These are phyloP conservation scores for Stenocarpella maydis DNA, from an alignment of 2,329 filamentous ascomycete genomes.

Conservation along the genomic window DNA sequence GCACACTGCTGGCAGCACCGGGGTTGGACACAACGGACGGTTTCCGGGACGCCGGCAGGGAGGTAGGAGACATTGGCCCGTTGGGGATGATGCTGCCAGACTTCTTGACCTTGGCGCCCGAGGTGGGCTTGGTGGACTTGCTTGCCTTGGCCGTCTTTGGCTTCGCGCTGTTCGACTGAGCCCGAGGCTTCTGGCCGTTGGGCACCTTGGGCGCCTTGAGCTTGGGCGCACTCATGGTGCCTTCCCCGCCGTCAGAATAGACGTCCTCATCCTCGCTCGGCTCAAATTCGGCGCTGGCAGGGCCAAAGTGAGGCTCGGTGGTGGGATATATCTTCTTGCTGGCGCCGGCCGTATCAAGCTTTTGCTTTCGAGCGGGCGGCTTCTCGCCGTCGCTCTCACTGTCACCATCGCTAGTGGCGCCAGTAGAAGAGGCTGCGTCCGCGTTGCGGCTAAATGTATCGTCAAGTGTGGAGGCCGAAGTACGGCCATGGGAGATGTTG, in stretches of 20 bases:
- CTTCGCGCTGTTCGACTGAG: slow-evolving; percentile 45
- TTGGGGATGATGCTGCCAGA: slow-evolving; percentile 45
- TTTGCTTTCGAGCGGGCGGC: slow-evolving; percentile 66
- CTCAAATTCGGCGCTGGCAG: slow-evolving; percentile 48
- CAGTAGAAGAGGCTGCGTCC: slow-evolving; percentile 84
- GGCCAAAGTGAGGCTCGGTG: slow-evolving; percentile 61
- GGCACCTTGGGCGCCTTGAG: slow-evolving; percentile 48
- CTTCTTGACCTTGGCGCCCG: slow-evolving; percentile 61
- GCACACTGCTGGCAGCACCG: slow-evolving; percentile 55
- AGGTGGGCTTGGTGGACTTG: slow-evolving; percentile 48
- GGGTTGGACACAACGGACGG: slow-evolving; percentile 71
- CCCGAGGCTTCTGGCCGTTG: slow-evolving; percentile 51
- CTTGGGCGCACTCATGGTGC: slow-evolving; percentile 50
- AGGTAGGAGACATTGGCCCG: slow-evolving; percentile 69
- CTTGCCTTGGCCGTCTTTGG: slow-evolving; percentile 50
- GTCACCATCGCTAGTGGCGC: slow-evolving; percentile 82
- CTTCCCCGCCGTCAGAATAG: slow-evolving; percentile 54
- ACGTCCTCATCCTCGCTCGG: slow-evolving; percentile 69
- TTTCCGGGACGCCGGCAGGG: slow-evolving; percentile 78
- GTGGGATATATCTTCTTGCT: slow-evolving; percentile 59
- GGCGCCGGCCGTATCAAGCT: slow-evolving; percentile 54
- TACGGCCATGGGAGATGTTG: slow-evolving; percentile 91
- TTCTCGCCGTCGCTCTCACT: slow-evolving; percentile 72
- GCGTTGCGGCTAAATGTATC: slow-evolving; percentile 92
- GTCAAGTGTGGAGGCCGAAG: slow-evolving; percentile 90